A percentile compares a stretch with the other conserved stretches of the same genome.
phyloP scores from a whole-genome alignment of 2,329 filamentous ascomycete genomes.

The Talaromyces sp. region DNA sequence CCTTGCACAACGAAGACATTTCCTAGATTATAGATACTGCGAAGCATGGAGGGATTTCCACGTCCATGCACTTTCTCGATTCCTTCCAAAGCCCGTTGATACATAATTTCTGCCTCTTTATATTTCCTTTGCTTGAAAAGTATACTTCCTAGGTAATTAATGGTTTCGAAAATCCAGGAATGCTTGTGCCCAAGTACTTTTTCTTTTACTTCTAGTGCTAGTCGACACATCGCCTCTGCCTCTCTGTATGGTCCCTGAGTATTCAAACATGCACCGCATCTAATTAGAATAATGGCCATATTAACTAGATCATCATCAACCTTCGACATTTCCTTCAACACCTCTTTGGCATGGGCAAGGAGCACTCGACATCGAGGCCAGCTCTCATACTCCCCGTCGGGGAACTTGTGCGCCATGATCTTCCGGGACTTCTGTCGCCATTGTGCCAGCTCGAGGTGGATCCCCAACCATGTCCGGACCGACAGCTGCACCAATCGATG shows the following conservation, averaged over 20 bases:
- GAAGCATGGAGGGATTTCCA: too few relatives aligned
- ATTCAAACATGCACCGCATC: background rate
- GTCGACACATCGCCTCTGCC: background rate
- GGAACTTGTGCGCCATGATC: conserved; percentile 15
- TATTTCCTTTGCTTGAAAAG: background rate
- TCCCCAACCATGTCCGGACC: conserved; percentile 20
- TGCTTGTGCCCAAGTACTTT: background rate
- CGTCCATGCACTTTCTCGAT: too few relatives aligned
- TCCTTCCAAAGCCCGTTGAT: too few relatives aligned
- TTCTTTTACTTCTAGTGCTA: background rate
- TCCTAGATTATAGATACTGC: too few relatives aligned
- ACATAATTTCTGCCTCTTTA: too few relatives aligned
- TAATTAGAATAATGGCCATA: background rate
- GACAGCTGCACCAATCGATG: conserved; percentile 22
- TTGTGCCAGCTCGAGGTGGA: conserved; percentile 15
- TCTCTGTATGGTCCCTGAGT: background rate
- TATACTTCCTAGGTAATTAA: background rate
- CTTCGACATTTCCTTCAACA: conserved; percentile 12
- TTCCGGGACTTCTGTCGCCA: conserved; percentile 20
- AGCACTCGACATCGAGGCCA: conserved; percentile 18
- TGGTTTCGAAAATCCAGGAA: background rate
- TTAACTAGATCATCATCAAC: background rate
- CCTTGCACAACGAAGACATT: too few relatives aligned
- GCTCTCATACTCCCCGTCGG: conserved; percentile 16
- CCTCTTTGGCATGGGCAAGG: conserved; percentile 20